Evolutionary conservation across 169 alveolate species (phyloP).

Genomic region (Toxoplasma gondii): DNA sequence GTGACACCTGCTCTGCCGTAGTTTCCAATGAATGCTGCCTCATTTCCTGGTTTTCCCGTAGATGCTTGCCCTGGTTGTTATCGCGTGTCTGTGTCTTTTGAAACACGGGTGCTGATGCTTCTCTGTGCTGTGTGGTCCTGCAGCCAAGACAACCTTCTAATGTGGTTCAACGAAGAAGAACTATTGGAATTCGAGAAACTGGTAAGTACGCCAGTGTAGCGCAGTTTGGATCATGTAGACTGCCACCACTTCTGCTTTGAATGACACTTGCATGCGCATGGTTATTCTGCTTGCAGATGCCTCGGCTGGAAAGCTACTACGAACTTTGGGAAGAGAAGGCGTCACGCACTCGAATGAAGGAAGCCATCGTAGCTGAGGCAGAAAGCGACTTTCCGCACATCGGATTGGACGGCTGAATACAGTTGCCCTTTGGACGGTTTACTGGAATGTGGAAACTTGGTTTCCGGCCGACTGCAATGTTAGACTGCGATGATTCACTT

Average conservation of each 20-base stretch:
- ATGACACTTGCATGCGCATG: no score
- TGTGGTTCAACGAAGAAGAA: constrained; percentile 70
- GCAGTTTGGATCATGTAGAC: background rate
- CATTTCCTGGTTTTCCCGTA: no score
- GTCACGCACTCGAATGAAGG: background rate
- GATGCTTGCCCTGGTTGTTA: no score
- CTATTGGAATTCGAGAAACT: constrained; percentile 65
- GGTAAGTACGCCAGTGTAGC: constrained; percentile 29
- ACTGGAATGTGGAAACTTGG: no score
- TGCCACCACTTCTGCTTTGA: no score
- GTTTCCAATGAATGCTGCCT: background rate
- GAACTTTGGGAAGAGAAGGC: constrained; percentile 16
- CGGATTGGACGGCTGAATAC: background rate
- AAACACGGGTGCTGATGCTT: no score
- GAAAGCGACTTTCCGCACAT: background rate
- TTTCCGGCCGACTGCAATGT: background rate
- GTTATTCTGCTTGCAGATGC: background rate
- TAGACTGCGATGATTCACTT: background rate
- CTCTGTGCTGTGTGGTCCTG: background rate
- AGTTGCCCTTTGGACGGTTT: no score
- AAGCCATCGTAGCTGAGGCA: background rate
- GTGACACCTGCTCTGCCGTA: background rate
- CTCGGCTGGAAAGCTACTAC: constrained; percentile 1
- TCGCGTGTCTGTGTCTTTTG: no score
- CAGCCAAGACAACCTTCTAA: constrained; percentile 65